Base-by-base conservation (phyloP, 441 rosid genomes). In the Adansonia gregorii region DNA sequence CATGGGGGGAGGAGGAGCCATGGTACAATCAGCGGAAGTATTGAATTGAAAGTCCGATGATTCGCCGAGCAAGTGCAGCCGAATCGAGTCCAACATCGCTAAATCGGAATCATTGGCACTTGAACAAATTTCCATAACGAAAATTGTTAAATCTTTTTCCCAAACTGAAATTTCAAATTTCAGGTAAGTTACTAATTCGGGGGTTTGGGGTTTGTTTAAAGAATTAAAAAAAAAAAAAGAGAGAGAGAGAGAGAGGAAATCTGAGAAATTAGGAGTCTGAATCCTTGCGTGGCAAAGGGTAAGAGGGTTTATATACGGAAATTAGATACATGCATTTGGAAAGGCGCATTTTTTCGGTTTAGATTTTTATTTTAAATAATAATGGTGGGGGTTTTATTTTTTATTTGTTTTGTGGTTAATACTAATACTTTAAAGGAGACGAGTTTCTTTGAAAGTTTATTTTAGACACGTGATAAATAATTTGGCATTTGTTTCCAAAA, bases 51-150 rank as follows among this genome's bases (percentile, higher is more conserved):
- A 45, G 0, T 64, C 77, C 43, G 55, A 43, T 4, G 86, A 55
- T 0, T 86, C 88, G 52, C 85, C 83, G 11, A 84, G 81, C 49
- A 83, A 79, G 79, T 84, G 83, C 4, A 55, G 67, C 20, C 87
- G 78, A 63, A 86, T 75, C 4, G 86, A 80, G 22, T 86, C 89
- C 9, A 84, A 76, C 63, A 75, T 5, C 11, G 82, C 77, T 46
- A 61, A 72, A 77, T 86, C 87, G 68, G 87, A 71, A 31, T 85
- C 86, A 6, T 12, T 52, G 0, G 43, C 27, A 14, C 73, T 82
- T 48, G 75, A 72, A 70, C 77, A 77, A 83, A 88, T 82, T 41
- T 78, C 65, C 60, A 11, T 24, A 67, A 10, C 73, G 31, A 45
- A 56, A 31, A 8, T 11, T 20, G n/a, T 45, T 3, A 60, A 59